Percentiles rank a stretch among this genome's conserved stretches.
These are phyloP conservation scores for Torrubiella hemipterigena DNA, from an alignment of 2,329 filamentous ascomycete species.

Conservation along the genomic window DNA sequence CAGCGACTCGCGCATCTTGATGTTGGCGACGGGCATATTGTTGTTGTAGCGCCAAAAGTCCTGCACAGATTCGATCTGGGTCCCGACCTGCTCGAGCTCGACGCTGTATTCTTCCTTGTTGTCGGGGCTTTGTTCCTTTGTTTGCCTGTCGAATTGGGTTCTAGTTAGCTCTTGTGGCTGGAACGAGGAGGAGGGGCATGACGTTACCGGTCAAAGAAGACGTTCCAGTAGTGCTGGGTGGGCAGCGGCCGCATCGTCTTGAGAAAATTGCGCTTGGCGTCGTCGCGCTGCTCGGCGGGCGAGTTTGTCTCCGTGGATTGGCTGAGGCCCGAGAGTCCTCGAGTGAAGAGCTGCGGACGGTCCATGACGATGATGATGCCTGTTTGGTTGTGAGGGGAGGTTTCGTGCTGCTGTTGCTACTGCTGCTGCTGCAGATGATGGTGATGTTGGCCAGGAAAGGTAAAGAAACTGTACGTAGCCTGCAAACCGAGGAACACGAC, in stretches of 20 bases:
- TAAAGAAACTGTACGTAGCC: background rate
- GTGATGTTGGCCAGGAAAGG: too few species aligned
- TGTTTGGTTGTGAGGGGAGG: too few species aligned
- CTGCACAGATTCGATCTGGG: slow-evolving; percentile 66
- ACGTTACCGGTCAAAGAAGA: slow-evolving; percentile 51
- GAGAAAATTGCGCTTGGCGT: slow-evolving; percentile 74
- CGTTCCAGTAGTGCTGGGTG: slow-evolving; percentile 70
- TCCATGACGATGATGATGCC: slow-evolving; percentile 45
- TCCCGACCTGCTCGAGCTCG: slow-evolving; percentile 49
- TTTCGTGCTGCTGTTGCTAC: too few species aligned
- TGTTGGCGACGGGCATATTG: slow-evolving; percentile 64
- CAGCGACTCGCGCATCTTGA: slow-evolving; percentile 66
- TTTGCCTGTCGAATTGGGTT: slow-evolving; percentile 18
- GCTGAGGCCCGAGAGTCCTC: slow-evolving; percentile 49
- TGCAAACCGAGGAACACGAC: background rate
- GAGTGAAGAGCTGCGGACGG: slow-evolving; percentile 47
- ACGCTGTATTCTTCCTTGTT: slow-evolving; percentile 37
- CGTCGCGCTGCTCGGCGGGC: slow-evolving; percentile 61
- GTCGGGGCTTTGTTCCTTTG: slow-evolving; percentile 30
- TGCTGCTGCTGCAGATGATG: too few species aligned
- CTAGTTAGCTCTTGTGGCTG: background rate
- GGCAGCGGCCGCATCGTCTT: slow-evolving; percentile 61
- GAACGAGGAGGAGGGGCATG: background rate
- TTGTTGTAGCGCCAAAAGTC: slow-evolving; percentile 79
- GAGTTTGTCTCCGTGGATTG: slow-evolving; percentile 50